Percentiles rank a stretch among this genome's conserved stretches.
Conservation (phyloP, 2,329 filamentous ascomycete species). For the Pleomassaria siparia region DNA sequence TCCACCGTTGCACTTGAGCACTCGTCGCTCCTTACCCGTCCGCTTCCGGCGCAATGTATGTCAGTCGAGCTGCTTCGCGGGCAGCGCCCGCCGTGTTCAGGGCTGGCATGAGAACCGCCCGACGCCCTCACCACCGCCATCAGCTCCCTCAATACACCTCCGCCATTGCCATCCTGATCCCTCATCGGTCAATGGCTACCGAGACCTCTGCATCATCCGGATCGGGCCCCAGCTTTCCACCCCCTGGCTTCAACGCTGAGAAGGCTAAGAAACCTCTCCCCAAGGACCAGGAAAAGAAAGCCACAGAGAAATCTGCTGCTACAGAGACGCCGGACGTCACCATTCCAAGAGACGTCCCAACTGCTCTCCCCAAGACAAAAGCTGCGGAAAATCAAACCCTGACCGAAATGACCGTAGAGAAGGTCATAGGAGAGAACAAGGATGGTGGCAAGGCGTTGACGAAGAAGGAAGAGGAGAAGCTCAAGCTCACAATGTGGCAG, state of each 20-base stretch:
- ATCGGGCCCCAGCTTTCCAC: conserved; percentile 62
- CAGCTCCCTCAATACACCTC: conserved; percentile 55
- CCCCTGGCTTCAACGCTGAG: conserved; percentile 88
- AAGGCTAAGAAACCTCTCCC: conserved; percentile 82
- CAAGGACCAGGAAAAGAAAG: conserved; percentile 53
- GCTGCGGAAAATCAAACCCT: conserved; percentile 55
- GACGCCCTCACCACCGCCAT: conserved; percentile 43
- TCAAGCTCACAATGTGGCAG: conserved; percentile 86
- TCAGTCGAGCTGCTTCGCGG: conserved; percentile 47
- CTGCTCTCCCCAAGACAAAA: conserved; percentile 49
- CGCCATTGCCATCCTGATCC: conserved; percentile 60
- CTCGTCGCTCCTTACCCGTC: conserved; percentile 17
- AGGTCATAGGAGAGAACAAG: conserved; percentile 52
- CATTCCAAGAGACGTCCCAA: conserved; percentile 43
- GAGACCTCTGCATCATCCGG: conserved; percentile 56
- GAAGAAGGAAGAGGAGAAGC: conserved; percentile 70
- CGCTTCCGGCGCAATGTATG: conserved; percentile 46
- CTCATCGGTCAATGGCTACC: conserved; percentile 57
- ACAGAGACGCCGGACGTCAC: conserved; percentile 35
- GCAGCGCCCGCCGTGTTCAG: conserved; percentile 52
- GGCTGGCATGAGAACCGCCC: conserved; percentile 46
- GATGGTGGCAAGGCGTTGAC: conserved; percentile 59
- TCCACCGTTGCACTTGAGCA: background rate
- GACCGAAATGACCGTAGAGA: conserved; percentile 64
- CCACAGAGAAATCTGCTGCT: conserved; percentile 24